These are phyloP conservation scores for Umbelopsis isabellina DNA, from an alignment of 192 early-diverging fungal genomes.

Conservation along the genomic window DNA sequence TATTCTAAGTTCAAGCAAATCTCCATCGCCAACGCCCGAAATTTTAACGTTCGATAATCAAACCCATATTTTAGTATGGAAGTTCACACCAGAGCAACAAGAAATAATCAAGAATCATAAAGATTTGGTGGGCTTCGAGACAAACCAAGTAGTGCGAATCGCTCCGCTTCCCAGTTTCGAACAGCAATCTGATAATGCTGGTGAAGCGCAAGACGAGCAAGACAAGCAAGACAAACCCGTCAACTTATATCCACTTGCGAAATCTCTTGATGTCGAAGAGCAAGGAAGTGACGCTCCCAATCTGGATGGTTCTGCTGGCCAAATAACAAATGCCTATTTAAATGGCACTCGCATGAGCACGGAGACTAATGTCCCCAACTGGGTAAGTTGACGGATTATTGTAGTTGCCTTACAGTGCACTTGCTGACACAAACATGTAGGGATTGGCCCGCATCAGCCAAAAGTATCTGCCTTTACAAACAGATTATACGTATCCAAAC, in stretches of 20 bases:
- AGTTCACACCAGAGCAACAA: slow-evolving; percentile 2
- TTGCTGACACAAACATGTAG: slow-evolving; percentile 29
- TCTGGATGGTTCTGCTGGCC: neutral
- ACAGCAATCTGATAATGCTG: neutral
- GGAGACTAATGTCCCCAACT: slow-evolving; percentile 18
- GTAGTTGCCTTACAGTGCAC: neutral
- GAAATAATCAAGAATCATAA: neutral
- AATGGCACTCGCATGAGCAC: slow-evolving; percentile 1
- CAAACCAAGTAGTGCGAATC: neutral
- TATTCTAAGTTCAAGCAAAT: neutral
- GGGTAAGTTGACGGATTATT: slow-evolving; percentile 12
- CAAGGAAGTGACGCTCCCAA: slow-evolving; percentile 10
- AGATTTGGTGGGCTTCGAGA: neutral
- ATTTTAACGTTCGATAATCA: slow-evolving; percentile 5
- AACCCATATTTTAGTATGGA: slow-evolving; percentile 5
- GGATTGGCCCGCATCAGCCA: slow-evolving; percentile 52
- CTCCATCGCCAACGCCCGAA: neutral
- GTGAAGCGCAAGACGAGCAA: too few species aligned
- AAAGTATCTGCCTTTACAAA: slow-evolving; percentile 49
- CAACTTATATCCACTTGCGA: too few species aligned
- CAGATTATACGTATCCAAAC: slow-evolving; percentile 50
- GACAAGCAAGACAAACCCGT: neutral
- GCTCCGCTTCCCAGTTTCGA: neutral
- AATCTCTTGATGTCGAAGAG: neutral
- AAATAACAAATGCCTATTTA: neutral